phyloP scores from a whole-genome alignment of 164 flowering plant genomes.

The Liquidambar formosana region DNA sequence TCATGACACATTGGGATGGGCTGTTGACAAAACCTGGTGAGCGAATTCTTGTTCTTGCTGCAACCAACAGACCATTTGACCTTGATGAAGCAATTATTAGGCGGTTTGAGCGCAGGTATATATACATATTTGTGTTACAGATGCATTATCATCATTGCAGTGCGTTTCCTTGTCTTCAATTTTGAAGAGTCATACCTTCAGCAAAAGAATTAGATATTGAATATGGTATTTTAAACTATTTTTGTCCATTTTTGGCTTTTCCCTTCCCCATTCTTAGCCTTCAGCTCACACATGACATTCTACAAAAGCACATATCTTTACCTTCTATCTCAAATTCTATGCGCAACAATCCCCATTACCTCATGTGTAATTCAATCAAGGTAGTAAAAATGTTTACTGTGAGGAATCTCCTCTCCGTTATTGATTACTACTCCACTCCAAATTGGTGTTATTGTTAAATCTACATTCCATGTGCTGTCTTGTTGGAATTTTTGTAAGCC shows the following conservation, averaged over 20 bases:
- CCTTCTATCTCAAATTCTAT: neutral
- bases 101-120: constrained; percentile 80
- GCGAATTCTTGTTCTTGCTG: constrained; percentile 81
- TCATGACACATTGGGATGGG: constrained; percentile 87
- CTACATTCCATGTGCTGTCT: neutral
- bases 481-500: neutral
- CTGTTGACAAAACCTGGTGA: constrained; percentile 63
- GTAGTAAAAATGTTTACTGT: neutral
- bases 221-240: neutral
- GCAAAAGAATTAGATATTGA: neutral
- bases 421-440: neutral
- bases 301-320: neutral
- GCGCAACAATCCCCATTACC: neutral
- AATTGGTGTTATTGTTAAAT: neutral
- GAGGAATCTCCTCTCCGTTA: neutral
- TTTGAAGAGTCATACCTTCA: neutral
- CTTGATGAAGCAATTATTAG: constrained; percentile 84
- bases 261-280: neutral
- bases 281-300: neutral
- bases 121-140: neutral
- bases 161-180: neutral
- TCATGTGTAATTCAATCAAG: neutral
- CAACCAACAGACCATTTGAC: constrained; percentile 82
- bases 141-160: neutral
- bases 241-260: neutral